Evolutionary conservation across 2,329 filamentous ascomycete genomes (phyloP).

Genomic region (Neoarthrinium moseri): DNA sequence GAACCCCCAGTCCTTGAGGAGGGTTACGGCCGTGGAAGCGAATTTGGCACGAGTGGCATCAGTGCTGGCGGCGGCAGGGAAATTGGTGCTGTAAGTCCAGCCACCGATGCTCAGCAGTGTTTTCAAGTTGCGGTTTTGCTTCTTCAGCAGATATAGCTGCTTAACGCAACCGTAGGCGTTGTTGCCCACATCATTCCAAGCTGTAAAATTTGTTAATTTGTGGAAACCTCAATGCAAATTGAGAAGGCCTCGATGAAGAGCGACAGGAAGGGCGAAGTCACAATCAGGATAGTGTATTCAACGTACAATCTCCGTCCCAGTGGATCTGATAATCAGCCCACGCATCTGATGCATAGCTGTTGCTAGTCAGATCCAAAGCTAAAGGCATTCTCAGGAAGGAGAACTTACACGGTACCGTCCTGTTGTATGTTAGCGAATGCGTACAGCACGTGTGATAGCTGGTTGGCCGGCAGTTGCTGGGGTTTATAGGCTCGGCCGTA

Average conservation of each 20-base stretch:
- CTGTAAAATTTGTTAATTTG: constrained; percentile 27
- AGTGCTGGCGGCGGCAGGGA: constrained; percentile 65
- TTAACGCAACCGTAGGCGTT: constrained; percentile 83
- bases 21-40: constrained; percentile 63
- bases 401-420: constrained; percentile 71
- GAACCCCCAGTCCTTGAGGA: constrained; percentile 72
- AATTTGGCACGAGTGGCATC: constrained; percentile 62
- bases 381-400: constrained; percentile 3
- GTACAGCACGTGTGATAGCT: constrained; percentile 77
- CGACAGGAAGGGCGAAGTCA: too few relatives aligned
- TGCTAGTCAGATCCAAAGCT: too few relatives aligned
- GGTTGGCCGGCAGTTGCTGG: constrained; percentile 63
- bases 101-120: constrained; percentile 79
- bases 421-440: constrained; percentile 75
- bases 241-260: too few relatives aligned
- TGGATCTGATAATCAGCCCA: constrained; percentile 74
- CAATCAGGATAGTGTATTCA: neutral
- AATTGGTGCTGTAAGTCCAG: constrained; percentile 80
- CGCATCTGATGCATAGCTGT: constrained; percentile 61
- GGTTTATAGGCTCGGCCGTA: constrained; percentile 74
- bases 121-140: constrained; percentile 74
- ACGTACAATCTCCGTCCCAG: constrained; percentile 63
- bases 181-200: constrained; percentile 61
- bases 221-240: too few relatives aligned
- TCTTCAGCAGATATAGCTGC: constrained; percentile 76